Conservation (phyloP, 345 rosid species). For the Anacardium occidentale region DNA sequence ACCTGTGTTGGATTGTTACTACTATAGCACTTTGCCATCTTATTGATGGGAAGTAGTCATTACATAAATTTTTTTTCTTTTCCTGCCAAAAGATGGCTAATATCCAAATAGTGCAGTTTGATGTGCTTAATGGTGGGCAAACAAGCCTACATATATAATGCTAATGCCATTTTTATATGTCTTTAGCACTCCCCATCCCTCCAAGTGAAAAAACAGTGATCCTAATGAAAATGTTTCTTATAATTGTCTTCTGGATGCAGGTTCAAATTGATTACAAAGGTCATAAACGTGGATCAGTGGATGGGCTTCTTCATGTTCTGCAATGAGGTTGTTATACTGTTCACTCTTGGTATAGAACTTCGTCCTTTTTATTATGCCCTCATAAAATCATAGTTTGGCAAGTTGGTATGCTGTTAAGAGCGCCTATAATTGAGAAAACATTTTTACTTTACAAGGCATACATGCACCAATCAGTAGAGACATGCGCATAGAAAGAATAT, state of each 20-base stretch:
- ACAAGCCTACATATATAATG: background rate
- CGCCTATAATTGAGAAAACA: background rate
- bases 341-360: background rate
- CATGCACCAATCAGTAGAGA: background rate
- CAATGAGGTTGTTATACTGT: constrained; percentile 64
- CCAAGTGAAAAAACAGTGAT: background rate
- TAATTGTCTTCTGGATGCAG: constrained; percentile 40
- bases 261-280: constrained; percentile 90
- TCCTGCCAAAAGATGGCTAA: background rate
- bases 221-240: background rate
- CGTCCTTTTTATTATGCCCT: background rate
- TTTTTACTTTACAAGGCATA: background rate
- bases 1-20: background rate
- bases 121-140: too few relatives aligned
- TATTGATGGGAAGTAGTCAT: background rate
- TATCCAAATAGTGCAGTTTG: too few relatives aligned
- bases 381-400: background rate
- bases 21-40: background rate
- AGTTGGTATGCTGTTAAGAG: background rate
- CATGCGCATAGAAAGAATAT: background rate
- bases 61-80: background rate
- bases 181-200: background rate
- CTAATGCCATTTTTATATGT: too few relatives aligned
- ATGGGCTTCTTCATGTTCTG: constrained; percentile 81
- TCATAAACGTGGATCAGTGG: constrained; percentile 96